Conservation (phyloP, 129 eudicot genomes). For the Lactuca saligna region DNA sequence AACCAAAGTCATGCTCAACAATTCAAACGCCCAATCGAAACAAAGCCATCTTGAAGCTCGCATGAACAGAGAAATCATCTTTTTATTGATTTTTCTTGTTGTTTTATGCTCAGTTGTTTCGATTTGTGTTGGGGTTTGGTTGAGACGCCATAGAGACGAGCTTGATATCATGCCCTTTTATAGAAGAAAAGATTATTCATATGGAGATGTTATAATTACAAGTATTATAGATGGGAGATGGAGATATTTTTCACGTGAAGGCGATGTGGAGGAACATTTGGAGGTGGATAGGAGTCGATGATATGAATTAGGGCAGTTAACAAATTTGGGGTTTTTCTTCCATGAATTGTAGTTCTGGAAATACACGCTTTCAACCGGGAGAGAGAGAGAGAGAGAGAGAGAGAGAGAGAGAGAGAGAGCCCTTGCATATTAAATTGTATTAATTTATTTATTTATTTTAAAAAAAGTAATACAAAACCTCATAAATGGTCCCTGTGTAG, state of each 20-base stretch:
- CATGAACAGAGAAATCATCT: conserved; percentile 77
- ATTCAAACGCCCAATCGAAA: conserved; percentile 89
- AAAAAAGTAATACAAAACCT: too few relatives aligned
- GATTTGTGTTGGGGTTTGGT: conserved; percentile 68
- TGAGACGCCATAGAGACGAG: conserved; percentile 69
- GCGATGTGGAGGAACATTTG: too few relatives aligned
- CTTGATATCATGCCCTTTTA: conserved; percentile 69
- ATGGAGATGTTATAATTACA: conserved; percentile 43
- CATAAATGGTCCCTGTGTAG: too few relatives aligned
- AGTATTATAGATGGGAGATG: conserved; percentile 77
- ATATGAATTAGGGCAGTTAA: too few relatives aligned
- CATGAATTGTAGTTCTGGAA: too few relatives aligned
- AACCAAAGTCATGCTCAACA: conserved; percentile 94
- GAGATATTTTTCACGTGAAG: conserved; percentile 72
- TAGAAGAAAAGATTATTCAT: conserved; percentile 63
- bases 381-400: too few relatives aligned
- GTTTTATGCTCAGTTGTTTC: conserved; percentile 66
- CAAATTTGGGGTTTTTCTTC: too few relatives aligned
- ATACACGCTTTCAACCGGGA: too few relatives aligned
- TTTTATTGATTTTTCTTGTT: conserved; percentile 62
- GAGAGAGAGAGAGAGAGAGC: too few relatives aligned
- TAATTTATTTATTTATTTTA: too few relatives aligned
- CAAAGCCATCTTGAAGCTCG: conserved; percentile 79
- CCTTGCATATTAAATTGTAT: too few relatives aligned
- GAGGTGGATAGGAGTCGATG: too few relatives aligned